Evolutionary conservation across 805 yeast genomes (phyloP).

Genomic region (Kodamaea neixiangensis): DNA sequence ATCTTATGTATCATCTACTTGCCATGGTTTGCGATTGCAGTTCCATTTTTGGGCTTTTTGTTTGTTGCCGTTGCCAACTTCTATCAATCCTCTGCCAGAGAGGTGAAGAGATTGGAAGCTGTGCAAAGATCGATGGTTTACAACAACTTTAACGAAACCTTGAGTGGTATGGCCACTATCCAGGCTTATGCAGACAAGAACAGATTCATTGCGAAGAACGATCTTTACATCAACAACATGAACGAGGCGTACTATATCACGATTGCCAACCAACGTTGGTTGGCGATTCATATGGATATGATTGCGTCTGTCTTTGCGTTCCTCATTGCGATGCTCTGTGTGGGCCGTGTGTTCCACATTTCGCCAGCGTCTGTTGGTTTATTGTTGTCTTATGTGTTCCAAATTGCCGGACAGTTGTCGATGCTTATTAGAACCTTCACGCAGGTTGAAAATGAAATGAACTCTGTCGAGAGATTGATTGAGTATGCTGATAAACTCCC

Average conservation of each 20-base stretch:
- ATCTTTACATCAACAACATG: slow-evolving; percentile 54
- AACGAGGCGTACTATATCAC: slow-evolving; percentile 68
- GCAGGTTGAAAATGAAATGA: slow-evolving; percentile 75
- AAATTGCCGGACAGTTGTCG: slow-evolving; percentile 57
- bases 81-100: slow-evolving; percentile 74
- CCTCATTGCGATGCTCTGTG: slow-evolving; percentile 59
- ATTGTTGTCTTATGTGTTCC: slow-evolving; percentile 60
- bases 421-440: slow-evolving; percentile 66
- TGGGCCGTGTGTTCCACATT: slow-evolving; percentile 58
- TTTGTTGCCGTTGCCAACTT: slow-evolving; percentile 49
- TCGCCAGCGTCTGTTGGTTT: slow-evolving; percentile 70
- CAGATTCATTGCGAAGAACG: slow-evolving; percentile 51
- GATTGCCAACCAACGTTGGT: slow-evolving; percentile 73
- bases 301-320: slow-evolving; percentile 54
- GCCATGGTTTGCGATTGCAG: slow-evolving; percentile 72
- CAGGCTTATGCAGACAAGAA: slow-evolving; percentile 53
- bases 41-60: slow-evolving; percentile 52
- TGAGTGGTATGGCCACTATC: slow-evolving; percentile 67
- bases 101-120: slow-evolving; percentile 75
- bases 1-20: slow-evolving; percentile 66
- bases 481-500: slow-evolving; percentile 62
- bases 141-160: slow-evolving; percentile 68
- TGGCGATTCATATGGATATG: slow-evolving; percentile 60
- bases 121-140: slow-evolving; percentile 68
- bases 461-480: slow-evolving; percentile 70